Percentiles rank a stretch among this genome's conserved stretches.
phyloP scores from a whole-genome alignment of 495 filamentous ascomycete genomes.

The Entonaema liquescens region DNA sequence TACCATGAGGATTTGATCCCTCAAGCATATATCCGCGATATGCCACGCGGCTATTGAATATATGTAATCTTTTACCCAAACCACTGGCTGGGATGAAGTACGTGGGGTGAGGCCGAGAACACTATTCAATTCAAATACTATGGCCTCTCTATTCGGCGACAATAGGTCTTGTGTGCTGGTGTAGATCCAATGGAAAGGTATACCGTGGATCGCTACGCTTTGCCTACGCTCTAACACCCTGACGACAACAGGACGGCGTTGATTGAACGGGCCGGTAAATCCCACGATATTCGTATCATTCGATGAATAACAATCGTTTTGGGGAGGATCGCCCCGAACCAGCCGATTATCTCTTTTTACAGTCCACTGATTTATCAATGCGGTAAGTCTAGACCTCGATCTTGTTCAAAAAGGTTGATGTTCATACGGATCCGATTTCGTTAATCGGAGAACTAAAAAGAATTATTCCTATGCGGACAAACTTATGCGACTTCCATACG shows the following conservation, averaged over 20 bases:
- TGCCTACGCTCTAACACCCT: neutral
- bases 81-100: neutral
- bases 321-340: neutral
- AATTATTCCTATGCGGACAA: neutral
- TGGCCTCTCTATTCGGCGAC: neutral
- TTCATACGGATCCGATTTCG: neutral
- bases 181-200: neutral
- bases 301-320: neutral
- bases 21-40: neutral
- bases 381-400: neutral
- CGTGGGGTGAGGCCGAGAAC: neutral
- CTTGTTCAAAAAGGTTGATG: neutral
- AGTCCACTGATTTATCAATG: neutral
- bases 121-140: neutral
- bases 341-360: neutral
- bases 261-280: neutral
- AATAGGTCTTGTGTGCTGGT: neutral
- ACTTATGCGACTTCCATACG: neutral
- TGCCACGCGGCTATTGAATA: neutral
- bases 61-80: neutral
- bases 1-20: neutral
- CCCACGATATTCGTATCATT: neutral
- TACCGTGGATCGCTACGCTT: neutral
- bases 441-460: neutral
- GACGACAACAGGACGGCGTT: neutral